Evolutionary conservation across 2,329 filamentous ascomycete genomes (phyloP).

Genomic region (Cyclaneusma minus): DNA sequence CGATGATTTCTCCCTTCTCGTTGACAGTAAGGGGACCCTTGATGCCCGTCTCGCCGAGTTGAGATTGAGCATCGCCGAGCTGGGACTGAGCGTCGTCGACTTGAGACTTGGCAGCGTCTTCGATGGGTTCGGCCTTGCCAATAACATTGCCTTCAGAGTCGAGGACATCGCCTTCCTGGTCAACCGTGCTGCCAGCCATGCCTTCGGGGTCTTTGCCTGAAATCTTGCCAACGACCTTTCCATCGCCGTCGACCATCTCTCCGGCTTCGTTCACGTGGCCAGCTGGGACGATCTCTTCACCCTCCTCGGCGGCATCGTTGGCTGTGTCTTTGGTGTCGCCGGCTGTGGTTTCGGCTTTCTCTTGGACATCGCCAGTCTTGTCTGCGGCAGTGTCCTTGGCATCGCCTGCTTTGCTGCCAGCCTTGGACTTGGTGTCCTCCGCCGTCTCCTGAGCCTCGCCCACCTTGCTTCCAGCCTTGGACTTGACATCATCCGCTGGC

Average conservation of each 20-base stretch:
- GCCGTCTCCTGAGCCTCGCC: neutral
- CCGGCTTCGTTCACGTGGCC: constrained; percentile 29
- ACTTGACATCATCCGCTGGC: too few relatives aligned
- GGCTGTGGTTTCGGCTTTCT: constrained; percentile 8
- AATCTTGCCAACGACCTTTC: constrained; percentile 35
- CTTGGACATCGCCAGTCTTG: constrained; percentile 7
- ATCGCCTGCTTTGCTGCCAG: constrained; percentile 12
- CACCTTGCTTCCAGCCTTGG: too few relatives aligned
- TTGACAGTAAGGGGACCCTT: constrained; percentile 29
- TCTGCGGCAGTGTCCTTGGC: constrained; percentile 17
- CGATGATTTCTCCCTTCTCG: constrained; percentile 37
- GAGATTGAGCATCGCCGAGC: constrained; percentile 27
- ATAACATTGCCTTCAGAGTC: constrained; percentile 35
- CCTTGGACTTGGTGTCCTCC: constrained; percentile 6
- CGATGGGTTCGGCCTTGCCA: constrained; percentile 18
- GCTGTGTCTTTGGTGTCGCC: constrained; percentile 10
- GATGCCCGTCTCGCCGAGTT: constrained; percentile 33
- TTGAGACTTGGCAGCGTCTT: constrained; percentile 17
- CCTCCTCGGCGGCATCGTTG: constrained; percentile 10
- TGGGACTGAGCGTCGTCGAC: constrained; percentile 23
- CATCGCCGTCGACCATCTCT: constrained; percentile 36
- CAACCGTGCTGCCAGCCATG: constrained; percentile 29
- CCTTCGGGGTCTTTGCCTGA: constrained; percentile 32
- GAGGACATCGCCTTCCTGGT: constrained; percentile 37
- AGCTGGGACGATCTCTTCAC: constrained; percentile 2